Base-by-base conservation (phyloP, 768 basidiomycete species). In the Mycena pura region DNA sequence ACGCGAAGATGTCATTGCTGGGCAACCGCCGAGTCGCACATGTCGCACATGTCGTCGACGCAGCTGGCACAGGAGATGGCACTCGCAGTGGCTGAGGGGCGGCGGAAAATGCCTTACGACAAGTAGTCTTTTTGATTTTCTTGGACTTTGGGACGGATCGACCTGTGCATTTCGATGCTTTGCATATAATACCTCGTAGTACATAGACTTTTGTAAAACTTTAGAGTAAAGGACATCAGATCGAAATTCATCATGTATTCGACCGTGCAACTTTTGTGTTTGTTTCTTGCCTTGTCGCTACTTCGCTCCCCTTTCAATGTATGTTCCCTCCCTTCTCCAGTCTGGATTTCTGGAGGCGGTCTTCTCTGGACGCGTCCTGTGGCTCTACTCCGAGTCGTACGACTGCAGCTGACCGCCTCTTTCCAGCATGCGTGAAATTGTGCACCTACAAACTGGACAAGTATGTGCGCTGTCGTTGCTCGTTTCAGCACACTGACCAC, bases 391-490 rank as follows among this genome's bases (percentile, higher is more conserved):
- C 24, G 50, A 28, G 38, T 39, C 27, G 10, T 22, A 9, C 15
- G 25, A 8, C 17, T 27, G 6, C n/a, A 21, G 2, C 52, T 52
- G 41, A 56, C 34, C 38, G 15, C 34, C 74, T 78, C 49, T 76
- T 72, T 71, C 65, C 69, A 94, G 91, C 84, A 95, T 95, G 93
- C 93, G 96, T 84, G 96, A 99, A 89, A 98, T 99, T 80, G 96
- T 99, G 76, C 96, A 99, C 82, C 88, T 99, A 73, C 96, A 99
- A 79, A 98, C 96, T 68, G 96, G 96, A 82, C 96, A 97, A 89
- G 94, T 93, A 71, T 70, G 81, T 74, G 40, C 15, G 49, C 17
- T 32, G 50, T 41, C 57, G 17, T 39, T 15, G 6, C 52, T 21
- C 19, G 40, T 43, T 64, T 68, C 64, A 70, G 74, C 11, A 67